Evolutionary conservation across 306 rosid genomes (phyloP).

Genomic region (Vigna radiata): DNA sequence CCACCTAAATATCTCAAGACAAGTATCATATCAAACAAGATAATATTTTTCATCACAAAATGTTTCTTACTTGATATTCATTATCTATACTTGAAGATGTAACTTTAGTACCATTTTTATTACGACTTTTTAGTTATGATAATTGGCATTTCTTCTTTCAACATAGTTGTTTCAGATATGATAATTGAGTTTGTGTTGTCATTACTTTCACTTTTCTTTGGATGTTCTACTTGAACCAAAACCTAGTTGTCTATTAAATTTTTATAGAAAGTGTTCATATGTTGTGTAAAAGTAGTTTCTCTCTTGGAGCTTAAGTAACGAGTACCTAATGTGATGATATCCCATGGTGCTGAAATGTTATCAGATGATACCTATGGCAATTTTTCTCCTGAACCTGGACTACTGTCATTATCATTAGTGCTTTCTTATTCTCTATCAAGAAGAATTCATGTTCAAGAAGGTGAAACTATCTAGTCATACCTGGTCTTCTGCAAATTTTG

Average conservation of each 20-base stretch:
- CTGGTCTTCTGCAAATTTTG: too few relatives aligned
- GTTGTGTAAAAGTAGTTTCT: slow-evolving; percentile 1
- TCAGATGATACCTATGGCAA: background rate
- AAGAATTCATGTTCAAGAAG: too few relatives aligned
- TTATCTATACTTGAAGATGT: slow-evolving; percentile 27
- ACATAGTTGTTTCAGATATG: background rate
- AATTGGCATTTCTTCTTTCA: background rate
- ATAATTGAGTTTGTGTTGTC: background rate
- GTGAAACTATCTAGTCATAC: too few relatives aligned
- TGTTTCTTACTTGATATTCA: slow-evolving; percentile 17
- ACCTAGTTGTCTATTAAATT: too few relatives aligned
- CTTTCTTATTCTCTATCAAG: too few relatives aligned
- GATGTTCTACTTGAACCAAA: background rate
- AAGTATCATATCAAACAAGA: slow-evolving; percentile 54
- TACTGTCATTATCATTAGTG: background rate
- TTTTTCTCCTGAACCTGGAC: background rate
- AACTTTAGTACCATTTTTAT: slow-evolving; percentile 9
- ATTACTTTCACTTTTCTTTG: background rate
- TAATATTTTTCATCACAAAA: slow-evolving; percentile 5
- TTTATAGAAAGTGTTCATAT: background rate
- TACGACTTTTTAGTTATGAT: background rate
- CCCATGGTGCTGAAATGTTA: slow-evolving; percentile 8
- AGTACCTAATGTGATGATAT: background rate
- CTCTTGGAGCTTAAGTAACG: background rate
- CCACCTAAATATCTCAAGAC: slow-evolving; percentile 94